Percentiles rank a stretch among this genome's conserved stretches.
Evolutionary conservation across 2,329 filamentous ascomycete genomes (phyloP).

Genomic region (Diaporthe velutina): DNA sequence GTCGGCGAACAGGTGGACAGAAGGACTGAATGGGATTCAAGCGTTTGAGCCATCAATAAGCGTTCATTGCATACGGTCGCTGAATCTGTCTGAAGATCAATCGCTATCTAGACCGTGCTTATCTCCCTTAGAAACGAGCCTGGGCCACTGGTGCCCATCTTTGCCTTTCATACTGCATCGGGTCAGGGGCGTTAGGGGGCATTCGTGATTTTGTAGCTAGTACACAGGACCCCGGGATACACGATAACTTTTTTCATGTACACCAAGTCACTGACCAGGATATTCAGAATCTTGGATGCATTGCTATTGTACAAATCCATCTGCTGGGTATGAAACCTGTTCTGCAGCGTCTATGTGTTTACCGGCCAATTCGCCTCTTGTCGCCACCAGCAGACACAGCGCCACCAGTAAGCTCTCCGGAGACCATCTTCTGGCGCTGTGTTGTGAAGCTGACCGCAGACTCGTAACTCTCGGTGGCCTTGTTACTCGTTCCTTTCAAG

Average conservation of each 20-base stretch:
- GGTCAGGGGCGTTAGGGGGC: slow-evolving; percentile 42
- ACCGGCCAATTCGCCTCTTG: not conserved
- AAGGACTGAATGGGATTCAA: not conserved
- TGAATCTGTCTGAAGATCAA: slow-evolving; percentile 15
- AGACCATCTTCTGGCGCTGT: slow-evolving; percentile 65
- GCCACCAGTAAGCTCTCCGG: slow-evolving; percentile 71
- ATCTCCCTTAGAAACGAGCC: slow-evolving; percentile 19
- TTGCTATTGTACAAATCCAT: slow-evolving; percentile 2
- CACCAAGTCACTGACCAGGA: slow-evolving; percentile 15
- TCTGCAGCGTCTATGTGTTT: not conserved
- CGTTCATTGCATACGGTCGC: slow-evolving; percentile 11
- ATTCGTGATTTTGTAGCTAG: slow-evolving; percentile 40
- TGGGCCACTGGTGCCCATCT: not conserved
- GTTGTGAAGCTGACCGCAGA: slow-evolving; percentile 59
- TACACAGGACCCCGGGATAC: slow-evolving; percentile 42
- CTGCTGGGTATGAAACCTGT: not conserved
- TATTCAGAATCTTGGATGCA: slow-evolving; percentile 1
- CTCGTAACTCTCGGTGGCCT: slow-evolving; percentile 52
- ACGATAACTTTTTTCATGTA: slow-evolving; percentile 15
- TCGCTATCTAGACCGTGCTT: slow-evolving; percentile 30
- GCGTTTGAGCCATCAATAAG: slow-evolving; percentile 25
- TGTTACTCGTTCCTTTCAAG: slow-evolving; percentile 47
- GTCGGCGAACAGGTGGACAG: not conserved
- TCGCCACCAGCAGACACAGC: slow-evolving; percentile 46
- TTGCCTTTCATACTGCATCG: slow-evolving; percentile 37